phyloP scores from a whole-genome alignment of 1,139 yeast genomes.

The Hansenula lynferdii region DNA sequence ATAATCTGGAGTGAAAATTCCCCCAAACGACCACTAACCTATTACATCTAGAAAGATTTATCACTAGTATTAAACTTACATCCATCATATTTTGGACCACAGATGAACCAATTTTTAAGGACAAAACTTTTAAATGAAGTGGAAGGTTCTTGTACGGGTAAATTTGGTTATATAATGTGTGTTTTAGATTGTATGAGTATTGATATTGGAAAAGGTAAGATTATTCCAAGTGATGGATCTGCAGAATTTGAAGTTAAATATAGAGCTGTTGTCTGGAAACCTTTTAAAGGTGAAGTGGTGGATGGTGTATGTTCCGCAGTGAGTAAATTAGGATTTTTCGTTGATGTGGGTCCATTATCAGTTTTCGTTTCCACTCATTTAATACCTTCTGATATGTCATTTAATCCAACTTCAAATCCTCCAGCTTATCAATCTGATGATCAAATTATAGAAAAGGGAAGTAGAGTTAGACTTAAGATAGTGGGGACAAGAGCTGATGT shows the following conservation, averaged over 20 bases:
- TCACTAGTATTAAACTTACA: slow-evolving; percentile 89
- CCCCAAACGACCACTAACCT: too few relatives aligned
- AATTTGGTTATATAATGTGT: slow-evolving; percentile 95
- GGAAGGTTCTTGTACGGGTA: slow-evolving; percentile 99
- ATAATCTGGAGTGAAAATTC: too few relatives aligned
- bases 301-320: slow-evolving; percentile 95
- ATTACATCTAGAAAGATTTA: slow-evolving; percentile 70
- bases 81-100: slow-evolving; percentile 97
- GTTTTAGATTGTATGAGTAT: slow-evolving; percentile 93
- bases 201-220: slow-evolving; percentile 92
- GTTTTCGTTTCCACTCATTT: slow-evolving; percentile 94
- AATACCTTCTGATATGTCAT: slow-evolving; percentile 91
- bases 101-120: slow-evolving; percentile 89
- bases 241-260: slow-evolving; percentile 97
- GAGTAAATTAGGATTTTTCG: slow-evolving; percentile 94
- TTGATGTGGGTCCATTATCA: slow-evolving; percentile 95
- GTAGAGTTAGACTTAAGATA: slow-evolving; percentile 88
- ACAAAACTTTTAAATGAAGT: slow-evolving; percentile 91
- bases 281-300: slow-evolving; percentile 97
- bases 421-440: slow-evolving; percentile 98
- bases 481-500: slow-evolving; percentile 98
- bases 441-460: slow-evolving; percentile 90
- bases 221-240: slow-evolving; percentile 85
- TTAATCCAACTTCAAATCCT: slow-evolving; percentile 94
- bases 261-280: slow-evolving; percentile 97